A percentile compares a stretch with the other conserved stretches of the same genome.
These are phyloP conservation scores for Selaginella moellendorffii DNA, from an alignment of 75 land plant species.

Conservation along the genomic window DNA sequence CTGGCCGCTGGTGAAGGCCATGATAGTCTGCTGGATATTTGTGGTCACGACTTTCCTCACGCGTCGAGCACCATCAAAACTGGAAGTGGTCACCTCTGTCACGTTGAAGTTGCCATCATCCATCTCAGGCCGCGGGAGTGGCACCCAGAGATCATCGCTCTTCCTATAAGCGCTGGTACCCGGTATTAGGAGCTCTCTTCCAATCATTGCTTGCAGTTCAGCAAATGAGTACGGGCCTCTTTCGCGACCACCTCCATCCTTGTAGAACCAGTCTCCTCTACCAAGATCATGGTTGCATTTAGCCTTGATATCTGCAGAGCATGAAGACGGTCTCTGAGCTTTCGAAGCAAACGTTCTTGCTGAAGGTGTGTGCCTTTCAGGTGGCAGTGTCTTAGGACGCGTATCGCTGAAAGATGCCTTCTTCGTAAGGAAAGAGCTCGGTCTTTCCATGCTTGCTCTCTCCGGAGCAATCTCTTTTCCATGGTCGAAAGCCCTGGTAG, in stretches of 20 bases:
- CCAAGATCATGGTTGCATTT: neutral
- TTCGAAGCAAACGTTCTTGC: neutral
- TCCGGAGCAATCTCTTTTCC: neutral
- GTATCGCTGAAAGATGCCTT: slow-evolving; percentile 19
- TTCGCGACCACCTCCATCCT: slow-evolving; percentile 80
- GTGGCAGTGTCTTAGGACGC: slow-evolving; percentile 14
- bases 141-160: slow-evolving; percentile 72
- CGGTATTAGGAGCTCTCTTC: slow-evolving; percentile 35
- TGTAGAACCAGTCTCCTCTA: slow-evolving; percentile 25
- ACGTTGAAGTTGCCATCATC: neutral
- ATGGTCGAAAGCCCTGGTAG: neutral
- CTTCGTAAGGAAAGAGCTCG: slow-evolving; percentile 17
- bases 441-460: slow-evolving; percentile 9
- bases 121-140: slow-evolving; percentile 21
- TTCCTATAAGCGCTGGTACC: slow-evolving; percentile 69
- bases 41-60: neutral
- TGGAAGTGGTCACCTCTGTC: neutral
- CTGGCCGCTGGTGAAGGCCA: slow-evolving; percentile 68
- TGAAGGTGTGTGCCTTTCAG: slow-evolving; percentile 8
- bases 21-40: slow-evolving; percentile 1
- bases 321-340: neutral
- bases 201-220: slow-evolving; percentile 40
- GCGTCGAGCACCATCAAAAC: neutral
- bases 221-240: slow-evolving; percentile 49
- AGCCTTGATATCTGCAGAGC: neutral